A percentile compares a stretch with the other conserved stretches of the same genome.
These are phyloP conservation scores for Astragalus membranaceus DNA, from an alignment of 306 rosid species.

Conservation along the genomic window DNA sequence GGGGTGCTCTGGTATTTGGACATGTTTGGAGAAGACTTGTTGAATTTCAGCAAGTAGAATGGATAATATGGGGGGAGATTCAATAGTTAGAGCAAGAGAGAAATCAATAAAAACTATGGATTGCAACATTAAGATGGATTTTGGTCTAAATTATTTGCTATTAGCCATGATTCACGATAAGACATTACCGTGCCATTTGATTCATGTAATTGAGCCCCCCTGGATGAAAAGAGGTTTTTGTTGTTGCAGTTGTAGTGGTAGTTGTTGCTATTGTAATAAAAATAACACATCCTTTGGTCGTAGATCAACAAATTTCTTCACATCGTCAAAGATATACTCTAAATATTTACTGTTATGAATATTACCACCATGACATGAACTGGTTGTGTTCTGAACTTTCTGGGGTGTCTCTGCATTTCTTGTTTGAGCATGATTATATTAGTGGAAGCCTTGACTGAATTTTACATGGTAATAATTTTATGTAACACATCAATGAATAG, in stretches of 20 bases:
- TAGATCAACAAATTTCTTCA: not conserved
- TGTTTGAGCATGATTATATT: slow-evolving; percentile 4
- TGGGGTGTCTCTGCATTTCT: not conserved
- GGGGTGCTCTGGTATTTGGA: not conserved
- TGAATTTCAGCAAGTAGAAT: not conserved
- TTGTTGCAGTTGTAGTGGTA: not conserved
- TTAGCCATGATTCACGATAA: not conserved
- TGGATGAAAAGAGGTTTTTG: not conserved
- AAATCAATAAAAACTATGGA: not conserved
- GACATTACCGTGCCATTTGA: not conserved
- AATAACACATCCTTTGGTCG: not conserved
- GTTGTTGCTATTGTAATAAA: not conserved
- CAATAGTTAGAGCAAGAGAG: not conserved
- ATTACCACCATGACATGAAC: not conserved
- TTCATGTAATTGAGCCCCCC: not conserved
- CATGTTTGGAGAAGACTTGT: not conserved
- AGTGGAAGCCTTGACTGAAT: not conserved
- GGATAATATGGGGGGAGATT: not conserved
- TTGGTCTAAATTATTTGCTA: not conserved
- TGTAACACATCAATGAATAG: slow-evolving; percentile 3
- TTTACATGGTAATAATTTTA: not conserved
- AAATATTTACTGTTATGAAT: not conserved
- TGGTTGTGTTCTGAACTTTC: not conserved
- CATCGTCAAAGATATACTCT: not conserved
- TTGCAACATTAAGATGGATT: not conserved